Base-by-base conservation (phyloP, 1,139 yeast species). In the Pichia sp. region DNA sequence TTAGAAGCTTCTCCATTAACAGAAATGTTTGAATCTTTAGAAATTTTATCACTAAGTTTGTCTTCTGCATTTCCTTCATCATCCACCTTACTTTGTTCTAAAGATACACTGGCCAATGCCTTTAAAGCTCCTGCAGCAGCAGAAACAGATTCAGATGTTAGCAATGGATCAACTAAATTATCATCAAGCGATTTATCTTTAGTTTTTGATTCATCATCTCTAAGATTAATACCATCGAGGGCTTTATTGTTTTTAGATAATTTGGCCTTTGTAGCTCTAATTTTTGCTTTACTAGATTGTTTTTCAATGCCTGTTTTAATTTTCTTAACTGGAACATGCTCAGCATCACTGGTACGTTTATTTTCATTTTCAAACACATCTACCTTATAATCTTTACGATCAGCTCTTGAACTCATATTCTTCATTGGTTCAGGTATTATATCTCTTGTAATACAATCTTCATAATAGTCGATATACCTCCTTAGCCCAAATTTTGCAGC, bases 401-500 rank as follows among this genome's bases (percentile, higher is more conserved):
- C 51, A 23, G 55, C 44, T 48, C 64, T 55, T 23, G 63, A 60
- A 47, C 62, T 71, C 54, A 71, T 63, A 54, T 76, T 74, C 49
- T 71, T 77, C 74, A 80, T 77, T 28, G 80, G 76, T 39, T 67
- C 68, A 1, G 87, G 82, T 3, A 51, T 57, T 30, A 63, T 58
- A 28, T 69, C 69, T 35, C 62, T 62, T 16, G 56, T 61, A 27
- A 62, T 47, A 49, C 73, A 70, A 6, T 58, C 57, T 31, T 78
- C 77, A 60, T 78, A 82, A 57, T 80, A 78, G 8, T 64, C 61
- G 39, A 80, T 69, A 57, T 78, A 84, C 41, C 70, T 69, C 47
- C 74, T 76, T 39, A 82, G 68, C 27, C 87, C 86, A 55, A 73
- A 78, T n/a, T 69, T 69, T 6, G 75, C 61, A 26, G 82, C 76